Percentiles rank a stretch among this genome's conserved stretches.
Evolutionary conservation across 768 basidiomycete species (phyloP).

Genomic region (Calocybe gangraenosa): DNA sequence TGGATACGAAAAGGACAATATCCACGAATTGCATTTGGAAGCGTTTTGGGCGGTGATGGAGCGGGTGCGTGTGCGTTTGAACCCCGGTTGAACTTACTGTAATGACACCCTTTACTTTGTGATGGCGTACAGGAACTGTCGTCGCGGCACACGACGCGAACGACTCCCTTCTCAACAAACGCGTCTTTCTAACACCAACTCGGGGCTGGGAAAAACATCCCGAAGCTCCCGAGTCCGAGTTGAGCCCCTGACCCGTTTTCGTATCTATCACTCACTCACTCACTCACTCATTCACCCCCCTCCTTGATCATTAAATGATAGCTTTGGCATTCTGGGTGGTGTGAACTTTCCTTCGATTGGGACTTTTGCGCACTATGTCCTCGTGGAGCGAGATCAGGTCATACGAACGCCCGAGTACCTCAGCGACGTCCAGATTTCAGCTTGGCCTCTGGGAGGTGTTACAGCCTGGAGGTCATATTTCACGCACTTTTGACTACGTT

Average conservation of each 20-base stretch:
- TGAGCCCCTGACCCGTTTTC: constrained; percentile 22
- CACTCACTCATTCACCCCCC: background rate
- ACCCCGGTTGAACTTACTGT: background rate
- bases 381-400: constrained; percentile 67
- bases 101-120: no score
- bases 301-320: constrained; percentile 17
- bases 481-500: no score
- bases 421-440: constrained; percentile 62
- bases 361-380: constrained; percentile 73
- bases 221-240: constrained; percentile 62
- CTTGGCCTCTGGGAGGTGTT: constrained; percentile 73
- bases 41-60: constrained; percentile 67
- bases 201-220: constrained; percentile 72
- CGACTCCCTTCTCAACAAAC: constrained; percentile 55
- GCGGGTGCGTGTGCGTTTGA: constrained; percentile 53
- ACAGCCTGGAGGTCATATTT: constrained; percentile 85
- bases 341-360: constrained; percentile 51
- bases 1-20: constrained; percentile 74
- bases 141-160: constrained; percentile 48
- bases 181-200: constrained; percentile 73
- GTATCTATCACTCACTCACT: background rate
- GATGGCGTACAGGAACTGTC: constrained; percentile 53
- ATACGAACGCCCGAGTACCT: constrained; percentile 64
- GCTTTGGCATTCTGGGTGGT: constrained; percentile 69
- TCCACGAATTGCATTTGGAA: constrained; percentile 56